These are phyloP conservation scores for Agarophyton chilense DNA, from an alignment of 23 red algal species.

Conservation along the genomic window DNA sequence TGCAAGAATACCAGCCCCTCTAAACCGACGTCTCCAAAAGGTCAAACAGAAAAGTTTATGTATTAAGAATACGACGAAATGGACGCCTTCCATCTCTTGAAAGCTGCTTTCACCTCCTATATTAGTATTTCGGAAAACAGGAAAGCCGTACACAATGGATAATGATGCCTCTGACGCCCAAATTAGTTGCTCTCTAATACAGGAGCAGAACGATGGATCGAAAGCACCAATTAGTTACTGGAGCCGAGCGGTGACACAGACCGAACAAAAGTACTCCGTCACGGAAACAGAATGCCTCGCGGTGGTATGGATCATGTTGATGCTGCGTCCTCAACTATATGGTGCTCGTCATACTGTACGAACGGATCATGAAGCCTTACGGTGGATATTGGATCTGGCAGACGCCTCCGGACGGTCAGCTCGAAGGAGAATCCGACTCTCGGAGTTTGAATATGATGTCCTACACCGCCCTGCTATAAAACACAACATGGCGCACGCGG, in stretches of 20 bases:
- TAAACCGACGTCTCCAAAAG: too few relatives aligned
- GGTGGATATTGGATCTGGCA: slow-evolving; percentile 10
- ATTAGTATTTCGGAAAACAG: neutral
- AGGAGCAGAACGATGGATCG: neutral
- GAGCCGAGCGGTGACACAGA: neutral
- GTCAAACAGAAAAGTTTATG: too few relatives aligned
- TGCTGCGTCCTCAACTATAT: too few relatives aligned
- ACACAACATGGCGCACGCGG: neutral
- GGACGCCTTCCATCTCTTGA: neutral
- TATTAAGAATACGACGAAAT: too few relatives aligned
- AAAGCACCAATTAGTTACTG: neutral
- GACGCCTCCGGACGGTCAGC: slow-evolving; percentile 11
- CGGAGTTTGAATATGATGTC: slow-evolving; percentile 6
- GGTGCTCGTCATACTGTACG: too few relatives aligned
- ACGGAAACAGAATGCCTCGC: too few relatives aligned
- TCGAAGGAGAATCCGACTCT: neutral
- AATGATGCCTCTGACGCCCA: neutral
- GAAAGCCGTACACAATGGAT: neutral
- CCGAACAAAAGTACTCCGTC: neutral
- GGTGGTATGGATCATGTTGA: too few relatives aligned
- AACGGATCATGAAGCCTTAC: slow-evolving; percentile 20
- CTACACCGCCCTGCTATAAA: neutral
- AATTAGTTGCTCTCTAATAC: neutral
- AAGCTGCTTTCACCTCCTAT: too few relatives aligned
- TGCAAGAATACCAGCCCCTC: too few relatives aligned